Base-by-base conservation (phyloP, 2,329 filamentous ascomycete species). In the Penicillium sp. region DNA sequence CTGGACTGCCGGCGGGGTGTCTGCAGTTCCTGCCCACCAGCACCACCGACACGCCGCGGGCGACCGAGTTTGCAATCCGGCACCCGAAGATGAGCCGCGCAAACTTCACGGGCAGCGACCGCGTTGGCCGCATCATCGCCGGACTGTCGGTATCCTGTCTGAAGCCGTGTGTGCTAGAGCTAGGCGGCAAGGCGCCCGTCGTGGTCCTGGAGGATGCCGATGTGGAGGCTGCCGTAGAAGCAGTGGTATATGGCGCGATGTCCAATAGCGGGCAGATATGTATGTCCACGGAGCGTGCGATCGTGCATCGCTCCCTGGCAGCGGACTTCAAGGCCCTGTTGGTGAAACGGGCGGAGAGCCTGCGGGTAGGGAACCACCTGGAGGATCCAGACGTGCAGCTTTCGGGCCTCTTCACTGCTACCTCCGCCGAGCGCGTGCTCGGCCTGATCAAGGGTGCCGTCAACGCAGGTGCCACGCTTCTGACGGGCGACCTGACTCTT, bases 151-250 rank as follows among this genome's bases (percentile, higher is more conserved):
- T 53, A n/a, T 31, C 38, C 5, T 50, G 43, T 49, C 36, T 56
- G 42, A 57, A 57, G 31, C 48, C 38, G 20, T 50, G 42, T 30
- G 36, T 57, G 24, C 46, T 57, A n/a, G 55, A 57, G 44, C 44
- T 57, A 10, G 55, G 55, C 25, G 55, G 55, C 31, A 57, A 57
- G 44, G 46, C 46, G 14, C 52, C 55, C 28, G 46, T 46, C 10
- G 40, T 56, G 8, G 50, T 57, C 24, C 33, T 57, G 16, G 46
- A 50, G 28, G 55, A 57, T 50, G 55, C 55, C 11, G 50, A 56
- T 46, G 6, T 57, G 27, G 50, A 53, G 28, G 48, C 52, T 16
- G 55, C 55, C 6, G 50, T 48, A 10, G 40, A 53, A 28, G 49
- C 46, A 28, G 40, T 53, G 36, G 22, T 53, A 16, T 53, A 53